A percentile compares a stretch with the other conserved stretches of the same genome.
Evolutionary conservation across 1,284 basidiomycete genomes (phyloP).

Genomic region (Ustilago sp.): DNA sequence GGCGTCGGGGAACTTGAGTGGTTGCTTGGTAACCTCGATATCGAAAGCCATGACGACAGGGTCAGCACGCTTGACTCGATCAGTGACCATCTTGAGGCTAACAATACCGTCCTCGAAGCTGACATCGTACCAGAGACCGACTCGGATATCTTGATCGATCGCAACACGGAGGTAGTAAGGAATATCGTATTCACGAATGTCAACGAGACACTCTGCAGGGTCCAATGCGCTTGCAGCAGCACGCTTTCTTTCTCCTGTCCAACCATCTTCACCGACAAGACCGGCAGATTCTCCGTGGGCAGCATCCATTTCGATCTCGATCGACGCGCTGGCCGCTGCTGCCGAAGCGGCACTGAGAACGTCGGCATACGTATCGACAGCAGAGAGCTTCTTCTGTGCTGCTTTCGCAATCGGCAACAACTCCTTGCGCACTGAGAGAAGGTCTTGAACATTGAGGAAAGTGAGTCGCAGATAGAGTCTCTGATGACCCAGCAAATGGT

Average conservation of each 20-base stretch:
- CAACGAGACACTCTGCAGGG: constrained; percentile 89
- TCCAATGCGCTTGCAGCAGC: constrained; percentile 72
- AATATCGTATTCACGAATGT: constrained; percentile 95
- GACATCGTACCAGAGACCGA: constrained; percentile 95
- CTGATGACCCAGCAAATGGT: constrained; percentile 92
- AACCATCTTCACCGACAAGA: constrained; percentile 69
- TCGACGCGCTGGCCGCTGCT: constrained; percentile 36
- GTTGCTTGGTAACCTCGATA: constrained; percentile 98
- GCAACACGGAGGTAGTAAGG: constrained; percentile 97
- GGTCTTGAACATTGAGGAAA: constrained; percentile 92
- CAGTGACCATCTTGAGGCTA: constrained; percentile 78
- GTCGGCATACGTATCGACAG: constrained; percentile 97
- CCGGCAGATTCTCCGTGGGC: constrained; percentile 17
- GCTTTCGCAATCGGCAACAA: constrained; percentile 87
- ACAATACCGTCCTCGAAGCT: constrained; percentile 83
- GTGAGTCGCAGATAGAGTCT: constrained; percentile 88
- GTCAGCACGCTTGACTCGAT: constrained; percentile 97
- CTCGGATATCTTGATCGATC: constrained; percentile 97
- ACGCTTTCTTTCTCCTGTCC: constrained; percentile 38
- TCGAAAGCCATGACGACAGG: constrained; percentile 99
- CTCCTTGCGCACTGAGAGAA: constrained; percentile 87
- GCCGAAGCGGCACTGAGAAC: constrained; percentile 77
- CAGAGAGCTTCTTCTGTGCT: constrained; percentile 92
- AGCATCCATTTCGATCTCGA: constrained; percentile 59
- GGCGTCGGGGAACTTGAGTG: constrained; percentile 97